Evolutionary conservation across 2,329 filamentous ascomycete species (phyloP), one percentile per base, ranked within the genome.

Genomic region (Proliferodiscus dingleyae): DNA sequence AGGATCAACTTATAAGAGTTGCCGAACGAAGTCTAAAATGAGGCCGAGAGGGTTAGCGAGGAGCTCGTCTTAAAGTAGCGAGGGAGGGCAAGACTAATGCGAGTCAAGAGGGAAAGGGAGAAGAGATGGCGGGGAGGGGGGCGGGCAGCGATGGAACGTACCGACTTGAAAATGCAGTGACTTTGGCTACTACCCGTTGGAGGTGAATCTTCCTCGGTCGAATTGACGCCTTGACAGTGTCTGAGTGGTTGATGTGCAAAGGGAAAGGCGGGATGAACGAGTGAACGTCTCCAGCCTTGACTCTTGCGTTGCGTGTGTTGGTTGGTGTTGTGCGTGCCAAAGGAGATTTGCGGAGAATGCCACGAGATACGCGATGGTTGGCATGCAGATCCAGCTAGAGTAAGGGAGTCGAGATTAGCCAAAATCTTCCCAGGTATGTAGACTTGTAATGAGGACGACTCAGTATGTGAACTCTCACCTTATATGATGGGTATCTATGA

Each of bases 281-380:
- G 60, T 62, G 54, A 64, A 64, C 61, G 62, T 62, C 60, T 64
- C 62, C 61, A 55, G 54, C 60, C 56, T 59, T 50, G 49, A 45
- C 51, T 49, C 37, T 47, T 46, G 47, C 34, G 41, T 51, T 43
- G 47, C 33, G 41, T 50, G 40, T 48, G 47, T 37, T 50, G 43
- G 43, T 26, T 26, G 32, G 46, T 47, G 36, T 41, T 43, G 45
- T 54, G 51, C 46, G 53, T 56, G 57, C 51, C 51, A 54, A 46
- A 46, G 36, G 46, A 47, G 43, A 42, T 36, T 42, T 40, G 43
- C 38, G 50, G 54, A 58, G 60, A 61, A 61, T 58, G 54, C 46
- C 42, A 51, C 45, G 45, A 48, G 51, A 56, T 58, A 56, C 45
- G 56, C 53, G 56, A 61, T 52, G 37, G 48, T 60, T 61, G 61